A percentile compares a stretch with the other conserved stretches of the same genome.
Conservation (phyloP, 257 asterid genomes). For the Fraxinus excelsior region DNA sequence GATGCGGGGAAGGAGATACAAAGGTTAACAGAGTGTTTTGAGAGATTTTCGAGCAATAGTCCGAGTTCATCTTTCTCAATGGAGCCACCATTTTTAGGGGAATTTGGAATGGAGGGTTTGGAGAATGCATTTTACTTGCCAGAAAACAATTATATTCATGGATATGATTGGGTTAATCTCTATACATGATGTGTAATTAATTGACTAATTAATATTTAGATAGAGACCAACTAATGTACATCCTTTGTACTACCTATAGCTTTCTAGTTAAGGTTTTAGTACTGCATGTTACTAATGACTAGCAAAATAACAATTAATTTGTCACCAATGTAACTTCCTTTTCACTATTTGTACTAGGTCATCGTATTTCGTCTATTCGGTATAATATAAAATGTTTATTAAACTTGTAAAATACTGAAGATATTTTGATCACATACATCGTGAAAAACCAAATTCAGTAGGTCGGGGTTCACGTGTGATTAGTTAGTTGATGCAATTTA, state of each 20-base stretch:
- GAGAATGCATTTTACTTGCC: slow-evolving; percentile 36
- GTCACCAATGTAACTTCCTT: background rate
- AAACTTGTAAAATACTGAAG: no score
- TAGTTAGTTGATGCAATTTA: no score
- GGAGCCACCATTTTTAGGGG: slow-evolving; percentile 45
- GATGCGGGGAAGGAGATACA: slow-evolving; percentile 45
- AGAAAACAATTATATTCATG: slow-evolving; percentile 16
- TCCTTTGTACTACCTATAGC: background rate
- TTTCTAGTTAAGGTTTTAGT: background rate
- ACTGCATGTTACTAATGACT: background rate
- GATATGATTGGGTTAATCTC: slow-evolving; percentile 22
- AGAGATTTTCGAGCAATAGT: slow-evolving; percentile 38
- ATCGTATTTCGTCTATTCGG: background rate
- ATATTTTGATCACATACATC: no score
- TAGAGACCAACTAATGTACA: background rate
- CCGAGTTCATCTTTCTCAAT: slow-evolving; percentile 41
- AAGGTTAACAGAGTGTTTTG: slow-evolving; percentile 30
- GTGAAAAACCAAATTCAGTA: no score
- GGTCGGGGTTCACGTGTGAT: no score
- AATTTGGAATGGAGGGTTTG: slow-evolving; percentile 42
- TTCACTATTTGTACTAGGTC: background rate
- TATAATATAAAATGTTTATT: no score
- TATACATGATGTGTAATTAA: slow-evolving; percentile 1
- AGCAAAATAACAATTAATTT: background rate
- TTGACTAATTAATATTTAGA: background rate